Base-by-base conservation (phyloP, 164 flowering plant genomes). In the Nelumbo lutea region DNA sequence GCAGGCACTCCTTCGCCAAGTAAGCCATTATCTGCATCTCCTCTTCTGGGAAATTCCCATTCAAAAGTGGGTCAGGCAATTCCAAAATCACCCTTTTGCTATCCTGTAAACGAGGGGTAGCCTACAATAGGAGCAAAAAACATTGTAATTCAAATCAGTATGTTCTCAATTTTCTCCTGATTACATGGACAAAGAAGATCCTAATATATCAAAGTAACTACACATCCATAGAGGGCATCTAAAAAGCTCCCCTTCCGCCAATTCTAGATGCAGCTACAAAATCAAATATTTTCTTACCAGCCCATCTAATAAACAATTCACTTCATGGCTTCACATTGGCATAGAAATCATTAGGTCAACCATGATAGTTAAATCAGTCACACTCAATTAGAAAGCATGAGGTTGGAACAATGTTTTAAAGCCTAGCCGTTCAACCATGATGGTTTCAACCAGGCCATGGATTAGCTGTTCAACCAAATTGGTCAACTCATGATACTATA, bases 21-120 rank as follows among this genome's bases (percentile, higher is more conserved):
- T 86, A 87, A 59, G 94, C 97, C 98, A 95, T 82, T 75, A 90
- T 84, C 72, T 86, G 94, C 87, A 95, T 78, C 85, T 92, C 98
- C 70, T 92, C 97, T 72, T 85, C 91, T 4, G 86, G 87, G 70
- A 87, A 95, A 10, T 75, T 60, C 27, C 97, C 91, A 64, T 87
- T 74, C 59, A 95, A 74, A n/a, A 74, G 83, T 13, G 93, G 98
- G 70, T 95, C 99, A 14, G 93, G 85, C 63, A 95, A 73, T 74
- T 92, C 99, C 27, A 77, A 46, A 9, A 87, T 79, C 62, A 92
- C 90, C 69, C 86, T 73, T 70, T 76, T 79, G 62, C 93, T 85
- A 66, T 92, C 88, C 56, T 80, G 87, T 71, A 92, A 76, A 10
- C 88, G 85, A 39, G 96, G 87, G 0, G 88, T 82, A 67, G 99